Base-by-base conservation (phyloP, 257 asterid genomes). In the Solanum chaucha region DNA sequence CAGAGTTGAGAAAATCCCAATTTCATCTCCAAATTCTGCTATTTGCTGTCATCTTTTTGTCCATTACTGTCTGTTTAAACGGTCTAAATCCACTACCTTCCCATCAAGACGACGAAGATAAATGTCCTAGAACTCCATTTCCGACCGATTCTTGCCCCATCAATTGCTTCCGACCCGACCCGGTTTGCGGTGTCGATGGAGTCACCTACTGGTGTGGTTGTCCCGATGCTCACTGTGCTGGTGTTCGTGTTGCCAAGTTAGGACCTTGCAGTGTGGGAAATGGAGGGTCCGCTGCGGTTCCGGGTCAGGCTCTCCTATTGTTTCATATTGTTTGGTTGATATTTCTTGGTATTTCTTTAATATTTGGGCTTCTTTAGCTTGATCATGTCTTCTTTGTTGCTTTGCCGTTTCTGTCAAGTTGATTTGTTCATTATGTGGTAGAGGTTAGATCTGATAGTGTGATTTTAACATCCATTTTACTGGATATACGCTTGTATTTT, bases 131-230 rank as follows among this genome's bases (percentile, higher is more conserved):
- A 86, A 51, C 75, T 82, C 51, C 70, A 87, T 55, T 65, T 9
- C 89, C 70, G 8, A 83, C 88, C 58, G 90, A 88, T 24, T 87
- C 87, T 36, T 96, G 99, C 86, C 98, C 98, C 38, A 93, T 94
- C 30, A 95, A 93, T 74, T 96, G 99, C 86, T 96, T 96, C 92
- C 95, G 98, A 13, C 92, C 98, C 68, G 98, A 95, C 85, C 99
- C 99, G 59, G 99, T 95, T 26, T 96, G 99, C 88, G 99, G 98
- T 17, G 93, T 87, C 22, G 95, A 96, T 80, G 98, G 98, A 55
- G 90, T 92, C 30, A 96, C 98, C 86, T 96, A 96, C 85, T 96
- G 99, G 99, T 96, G 99, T 89, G 99, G 99, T 75, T 96, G 99
- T 91, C 94, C 96, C 24, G 99, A 96, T 77, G 99, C 98, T 17